These are phyloP conservation scores for Cercospora berteroae DNA, from an alignment of 2,329 filamentous ascomycete genomes.

Conservation along the genomic window DNA sequence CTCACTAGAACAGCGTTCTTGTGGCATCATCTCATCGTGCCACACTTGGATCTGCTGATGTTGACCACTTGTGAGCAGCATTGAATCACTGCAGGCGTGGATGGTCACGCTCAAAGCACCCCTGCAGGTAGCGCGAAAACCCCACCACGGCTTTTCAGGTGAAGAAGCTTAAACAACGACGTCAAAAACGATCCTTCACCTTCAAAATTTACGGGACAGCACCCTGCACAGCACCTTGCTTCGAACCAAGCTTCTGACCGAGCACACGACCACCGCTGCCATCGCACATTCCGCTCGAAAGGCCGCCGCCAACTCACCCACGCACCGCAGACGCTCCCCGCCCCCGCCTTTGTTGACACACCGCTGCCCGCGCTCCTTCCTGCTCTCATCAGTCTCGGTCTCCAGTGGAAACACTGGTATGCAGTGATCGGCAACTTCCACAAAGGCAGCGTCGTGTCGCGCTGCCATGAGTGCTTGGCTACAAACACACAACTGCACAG, in stretches of 20 bases:
- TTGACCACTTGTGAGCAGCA: background rate
- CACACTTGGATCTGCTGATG: background rate
- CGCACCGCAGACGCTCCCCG: background rate
- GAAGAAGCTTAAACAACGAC: background rate
- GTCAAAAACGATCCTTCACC: background rate
- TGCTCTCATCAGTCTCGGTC: background rate
- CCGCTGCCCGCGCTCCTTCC: background rate
- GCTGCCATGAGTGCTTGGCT: conserved; percentile 20
- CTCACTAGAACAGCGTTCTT: background rate
- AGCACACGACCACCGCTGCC: background rate
- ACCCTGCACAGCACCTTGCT: background rate
- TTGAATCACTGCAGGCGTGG: background rate
- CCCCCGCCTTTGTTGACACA: background rate
- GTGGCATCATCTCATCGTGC: background rate
- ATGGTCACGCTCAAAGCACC: background rate
- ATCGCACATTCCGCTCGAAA: background rate
- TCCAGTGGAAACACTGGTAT: conserved; percentile 4
- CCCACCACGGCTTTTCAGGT: background rate
- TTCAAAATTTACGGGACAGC: background rate
- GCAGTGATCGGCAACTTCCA: conserved; percentile 14
- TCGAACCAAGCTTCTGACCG: background rate
- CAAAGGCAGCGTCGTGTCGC: conserved; percentile 14
- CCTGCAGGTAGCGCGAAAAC: background rate
- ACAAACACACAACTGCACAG: conserved; percentile 9
- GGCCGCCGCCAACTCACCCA: background rate